Percentiles rank a stretch among this genome's conserved stretches.
Conservation (phyloP, 2,329 filamentous ascomycete genomes). For the Talaromyces sp. region DNA sequence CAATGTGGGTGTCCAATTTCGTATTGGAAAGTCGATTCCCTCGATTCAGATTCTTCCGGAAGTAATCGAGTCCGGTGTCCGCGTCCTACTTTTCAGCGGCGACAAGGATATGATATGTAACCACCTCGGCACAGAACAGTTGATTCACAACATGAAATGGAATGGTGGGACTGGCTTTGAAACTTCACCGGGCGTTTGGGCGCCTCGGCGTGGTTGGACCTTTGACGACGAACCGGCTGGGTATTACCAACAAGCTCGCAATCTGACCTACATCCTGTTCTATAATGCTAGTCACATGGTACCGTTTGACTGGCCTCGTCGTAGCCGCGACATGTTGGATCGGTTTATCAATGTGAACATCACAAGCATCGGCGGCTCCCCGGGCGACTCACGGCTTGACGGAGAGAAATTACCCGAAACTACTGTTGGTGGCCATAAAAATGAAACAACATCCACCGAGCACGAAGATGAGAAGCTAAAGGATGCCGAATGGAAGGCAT, state of each 20-base stretch:
- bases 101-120: slow-evolving; percentile 96
- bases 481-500: slow-evolving; percentile 81
- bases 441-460: slow-evolving; percentile 58
- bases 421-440: slow-evolving; percentile 68
- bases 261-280: slow-evolving; percentile 91
- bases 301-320: slow-evolving; percentile 83
- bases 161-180: slow-evolving; percentile 91
- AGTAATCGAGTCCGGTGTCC: slow-evolving; percentile 65
- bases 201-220: slow-evolving; percentile 87
- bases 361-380: slow-evolving; percentile 73
- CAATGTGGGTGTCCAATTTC: slow-evolving; percentile 68
- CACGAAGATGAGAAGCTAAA: slow-evolving; percentile 70
- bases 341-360: slow-evolving; percentile 94
- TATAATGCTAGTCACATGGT: slow-evolving; percentile 98
- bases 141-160: slow-evolving; percentile 89
- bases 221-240: slow-evolving; percentile 86
- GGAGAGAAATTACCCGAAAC: slow-evolving; percentile 77
- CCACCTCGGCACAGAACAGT: slow-evolving; percentile 83
- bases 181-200: slow-evolving; percentile 76
- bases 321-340: slow-evolving; percentile 92
- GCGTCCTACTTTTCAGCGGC: slow-evolving; percentile 84
- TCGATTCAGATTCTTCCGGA: slow-evolving; percentile 70
- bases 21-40: slow-evolving; percentile 63
- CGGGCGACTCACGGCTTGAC: slow-evolving; percentile 74
- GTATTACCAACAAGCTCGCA: slow-evolving; percentile 90